A percentile compares a stretch with the other conserved stretches of the same genome.
phyloP scores from a whole-genome alignment of 139 green algal genomes.

The Ostreobium quekettii region DNA sequence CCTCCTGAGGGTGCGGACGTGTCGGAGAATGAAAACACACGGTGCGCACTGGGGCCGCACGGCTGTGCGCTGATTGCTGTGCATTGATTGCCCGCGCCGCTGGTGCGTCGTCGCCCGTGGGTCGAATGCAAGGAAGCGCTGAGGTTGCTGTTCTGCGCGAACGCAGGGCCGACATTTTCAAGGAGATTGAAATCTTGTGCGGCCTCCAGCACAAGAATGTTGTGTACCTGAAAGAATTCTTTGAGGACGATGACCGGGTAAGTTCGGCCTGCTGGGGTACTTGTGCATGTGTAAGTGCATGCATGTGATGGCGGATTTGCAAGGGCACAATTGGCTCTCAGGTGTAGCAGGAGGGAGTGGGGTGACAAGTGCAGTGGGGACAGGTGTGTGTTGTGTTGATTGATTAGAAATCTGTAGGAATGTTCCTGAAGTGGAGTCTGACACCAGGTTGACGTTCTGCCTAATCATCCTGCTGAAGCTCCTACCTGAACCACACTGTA shows the following conservation, averaged over 20 bases:
- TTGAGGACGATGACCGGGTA: constrained; percentile 64
- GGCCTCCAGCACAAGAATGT: constrained; percentile 73
- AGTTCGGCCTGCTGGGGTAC: too few relatives aligned
- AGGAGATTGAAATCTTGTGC: constrained; percentile 85
- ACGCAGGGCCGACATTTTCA: constrained; percentile 74
- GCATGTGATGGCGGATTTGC: too few relatives aligned
- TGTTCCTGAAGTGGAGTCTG: too few relatives aligned
- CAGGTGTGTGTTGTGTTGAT: too few relatives aligned
- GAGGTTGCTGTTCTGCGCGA: neutral
- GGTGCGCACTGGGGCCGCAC: constrained; percentile 20
- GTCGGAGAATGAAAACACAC: constrained; percentile 62
- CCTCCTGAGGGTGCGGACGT: constrained; percentile 39
- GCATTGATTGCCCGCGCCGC: neutral
- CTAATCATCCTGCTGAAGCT: too few relatives aligned
- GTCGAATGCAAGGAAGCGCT: neutral
- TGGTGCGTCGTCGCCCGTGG: neutral
- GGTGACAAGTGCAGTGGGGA: too few relatives aligned
- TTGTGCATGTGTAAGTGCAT: too few relatives aligned
- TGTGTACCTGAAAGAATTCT: constrained; percentile 82
- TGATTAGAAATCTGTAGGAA: too few relatives aligned
- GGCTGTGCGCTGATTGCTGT: neutral
- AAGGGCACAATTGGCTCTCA: too few relatives aligned
- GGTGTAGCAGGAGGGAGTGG: too few relatives aligned
- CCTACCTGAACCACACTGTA: too few relatives aligned
- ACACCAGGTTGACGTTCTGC: too few relatives aligned